phyloP scores from a whole-genome alignment of 2,329 filamentous ascomycete species.

The Nemania sp. region DNA sequence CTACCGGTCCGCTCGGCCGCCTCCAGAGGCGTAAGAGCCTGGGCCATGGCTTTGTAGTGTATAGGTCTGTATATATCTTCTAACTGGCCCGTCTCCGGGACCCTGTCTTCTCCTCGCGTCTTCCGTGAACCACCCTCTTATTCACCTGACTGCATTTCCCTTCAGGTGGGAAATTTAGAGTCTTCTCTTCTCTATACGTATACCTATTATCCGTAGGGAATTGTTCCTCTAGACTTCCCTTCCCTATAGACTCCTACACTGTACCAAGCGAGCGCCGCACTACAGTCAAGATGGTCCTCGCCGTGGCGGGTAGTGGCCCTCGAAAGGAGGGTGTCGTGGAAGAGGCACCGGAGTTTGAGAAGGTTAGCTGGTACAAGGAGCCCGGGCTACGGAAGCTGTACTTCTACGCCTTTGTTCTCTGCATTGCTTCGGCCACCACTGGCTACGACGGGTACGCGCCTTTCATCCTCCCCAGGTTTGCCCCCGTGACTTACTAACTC shows the following conservation, averaged over 20 bases:
- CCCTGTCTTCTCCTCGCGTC: constrained; percentile 17
- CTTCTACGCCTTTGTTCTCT: constrained; percentile 64
- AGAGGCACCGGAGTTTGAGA: constrained; percentile 63
- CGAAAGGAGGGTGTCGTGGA: constrained; percentile 53
- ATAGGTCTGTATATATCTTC: constrained; percentile 50
- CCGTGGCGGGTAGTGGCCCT: constrained; percentile 33
- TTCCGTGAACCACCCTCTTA: constrained; percentile 17
- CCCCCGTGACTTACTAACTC: constrained; percentile 29
- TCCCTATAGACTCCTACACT: constrained; percentile 5
- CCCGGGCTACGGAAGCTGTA: constrained; percentile 68
- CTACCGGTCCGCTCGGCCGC: constrained; percentile 51
- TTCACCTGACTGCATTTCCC: constrained; percentile 14
- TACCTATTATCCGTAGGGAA: not conserved
- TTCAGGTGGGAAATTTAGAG: constrained; percentile 23
- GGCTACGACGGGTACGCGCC: constrained; percentile 65
- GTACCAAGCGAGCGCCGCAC: constrained; percentile 4
- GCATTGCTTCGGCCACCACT: constrained; percentile 67
- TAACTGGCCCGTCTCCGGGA: constrained; percentile 25
- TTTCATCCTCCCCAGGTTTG: not conserved
- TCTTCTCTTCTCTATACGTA: constrained; percentile 8
- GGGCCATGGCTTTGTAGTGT: constrained; percentile 32
- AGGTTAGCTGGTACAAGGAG: constrained; percentile 65
- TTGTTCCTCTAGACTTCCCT: constrained; percentile 19
- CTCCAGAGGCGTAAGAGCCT: constrained; percentile 36
- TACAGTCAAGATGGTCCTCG: constrained; percentile 39